Conservation (phyloP, 345 rosid genomes). For the Euclidium syriacum region DNA sequence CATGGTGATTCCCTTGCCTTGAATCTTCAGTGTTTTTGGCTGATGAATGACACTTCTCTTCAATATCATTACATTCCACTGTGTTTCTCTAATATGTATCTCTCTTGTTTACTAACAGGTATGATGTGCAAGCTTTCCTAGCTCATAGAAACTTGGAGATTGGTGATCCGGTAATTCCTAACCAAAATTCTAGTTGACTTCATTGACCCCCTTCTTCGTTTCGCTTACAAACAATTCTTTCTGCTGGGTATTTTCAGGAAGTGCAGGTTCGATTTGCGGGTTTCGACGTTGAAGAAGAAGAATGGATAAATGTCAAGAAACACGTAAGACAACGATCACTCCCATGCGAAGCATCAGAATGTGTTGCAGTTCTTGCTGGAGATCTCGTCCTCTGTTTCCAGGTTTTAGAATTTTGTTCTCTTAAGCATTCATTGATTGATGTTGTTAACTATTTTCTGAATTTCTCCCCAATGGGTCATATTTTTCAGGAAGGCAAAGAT, state of each 20-base stretch:
- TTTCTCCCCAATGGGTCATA: neutral
- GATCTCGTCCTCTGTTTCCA: conserved; percentile 98
- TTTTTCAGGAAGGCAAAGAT: conserved; percentile 90
- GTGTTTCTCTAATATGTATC: neutral
- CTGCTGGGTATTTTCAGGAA: conserved; percentile 60
- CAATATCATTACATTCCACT: neutral
- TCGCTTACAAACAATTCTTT: neutral
- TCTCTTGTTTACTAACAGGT: conserved; percentile 44
- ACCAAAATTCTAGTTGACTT: neutral
- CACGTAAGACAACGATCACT: conserved; percentile 90
- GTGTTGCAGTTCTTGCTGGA: conserved; percentile 98
- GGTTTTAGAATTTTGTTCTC: conserved; percentile 35
- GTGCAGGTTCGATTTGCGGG: conserved; percentile 92
- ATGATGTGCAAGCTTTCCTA: conserved; percentile 73
- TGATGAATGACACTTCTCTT: conserved; percentile 2
- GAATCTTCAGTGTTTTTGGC: neutral
- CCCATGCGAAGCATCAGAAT: conserved; percentile 98
- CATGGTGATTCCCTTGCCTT: conserved; percentile 62
- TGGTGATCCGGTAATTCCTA: conserved; percentile 59
- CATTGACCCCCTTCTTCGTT: conserved; percentile 3
- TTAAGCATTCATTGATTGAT: neutral
- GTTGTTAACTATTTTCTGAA: neutral
- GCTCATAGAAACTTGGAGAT: conserved; percentile 69
- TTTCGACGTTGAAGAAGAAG: conserved; percentile 94
- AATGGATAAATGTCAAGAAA: conserved; percentile 84